Evolutionary conservation across 495 filamentous ascomycete genomes (phyloP), one percentile per base, ranked within the genome.

Genomic region (Hypoxylon cercidicola): DNA sequence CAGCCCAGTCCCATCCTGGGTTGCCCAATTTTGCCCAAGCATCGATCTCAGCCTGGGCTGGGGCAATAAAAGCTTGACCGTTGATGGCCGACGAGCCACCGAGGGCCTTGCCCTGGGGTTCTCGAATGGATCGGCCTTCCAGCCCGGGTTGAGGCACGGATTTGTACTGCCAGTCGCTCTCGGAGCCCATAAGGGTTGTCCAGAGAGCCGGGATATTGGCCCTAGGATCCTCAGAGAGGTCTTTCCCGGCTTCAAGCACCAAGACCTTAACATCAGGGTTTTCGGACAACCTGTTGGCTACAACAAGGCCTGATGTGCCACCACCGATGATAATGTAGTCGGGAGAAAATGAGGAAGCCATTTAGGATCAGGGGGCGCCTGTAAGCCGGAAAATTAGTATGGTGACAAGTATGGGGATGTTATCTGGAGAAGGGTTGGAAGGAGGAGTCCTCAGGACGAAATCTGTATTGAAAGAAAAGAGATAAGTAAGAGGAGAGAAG

Each of bases 1-100:
- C 68, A 43, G 79, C 77, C 70, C 76, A 87, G 23, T 74, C 73
- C 86, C 86, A 88, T 19, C 76, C 74, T 2, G 73, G 41, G 62
- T 85, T 87, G 6, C 85, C 85, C 10, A 87, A 66, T 4, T 74
- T 70, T 3, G 68, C 78, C 85, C 84, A 87, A 16, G 80, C 76
- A 60, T 87, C 77, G n/a, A 87, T 75, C 9, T 74, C 75, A 1
- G 69, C 75, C 16, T 70, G 72, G 0, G 78, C 15, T 13, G 48
- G 23, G 10, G 58, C 39, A 34, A 55, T 39, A 13, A 62, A 62
- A 0, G 43, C 40, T 16, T 46, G 43, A 21, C 85, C 86, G 61
- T 89, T 89, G 45, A 87, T 81, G 1, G 79, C 80, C 9, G 74
- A 81, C 45, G 77, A 74, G 0, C 85, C 86, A 0, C 84, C 85